A percentile compares a stretch with the other conserved stretches of the same genome.
These are phyloP conservation scores for Aegilops speltoides DNA, from an alignment of 176 grass and related monocot genomes.

Conservation along the genomic window DNA sequence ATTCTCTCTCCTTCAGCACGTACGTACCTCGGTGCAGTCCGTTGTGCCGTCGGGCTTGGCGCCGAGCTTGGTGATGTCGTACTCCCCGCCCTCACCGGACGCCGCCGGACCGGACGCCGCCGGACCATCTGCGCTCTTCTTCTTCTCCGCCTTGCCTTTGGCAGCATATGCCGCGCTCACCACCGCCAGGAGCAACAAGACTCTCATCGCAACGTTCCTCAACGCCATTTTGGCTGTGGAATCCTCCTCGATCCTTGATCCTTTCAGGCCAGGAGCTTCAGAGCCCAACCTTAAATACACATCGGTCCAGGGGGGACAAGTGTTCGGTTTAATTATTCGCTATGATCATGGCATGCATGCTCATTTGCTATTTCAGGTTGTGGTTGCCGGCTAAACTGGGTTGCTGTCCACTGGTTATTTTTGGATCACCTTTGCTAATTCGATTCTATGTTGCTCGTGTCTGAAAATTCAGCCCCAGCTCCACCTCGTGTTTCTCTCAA, in stretches of 20 bases:
- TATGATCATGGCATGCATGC: not conserved
- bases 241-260: not conserved
- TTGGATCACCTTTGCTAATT: not conserved
- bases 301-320: not conserved
- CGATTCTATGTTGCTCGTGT: too few species aligned
- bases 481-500: too few species aligned
- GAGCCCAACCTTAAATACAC: not conserved
- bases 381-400: not conserved
- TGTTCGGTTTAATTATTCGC: not conserved
- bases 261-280: not conserved
- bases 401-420: not conserved
- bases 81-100: not conserved
- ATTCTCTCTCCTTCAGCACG: too few species aligned
- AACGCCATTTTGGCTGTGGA: slow-evolving; percentile 24
- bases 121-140: not conserved
- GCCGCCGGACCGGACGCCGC: not conserved
- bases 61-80: slow-evolving; percentile 34
- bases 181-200: slow-evolving; percentile 4
- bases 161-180: slow-evolving; percentile 25
- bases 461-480: too few species aligned
- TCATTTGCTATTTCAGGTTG: not conserved
- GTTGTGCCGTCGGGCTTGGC: slow-evolving; percentile 42
- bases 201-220: not conserved
- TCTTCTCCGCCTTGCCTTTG: not conserved
- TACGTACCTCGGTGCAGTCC: slow-evolving; percentile 47